phyloP scores from a whole-genome alignment of 108 stramenopile genomes.

The Nitzschia inconspicua region DNA sequence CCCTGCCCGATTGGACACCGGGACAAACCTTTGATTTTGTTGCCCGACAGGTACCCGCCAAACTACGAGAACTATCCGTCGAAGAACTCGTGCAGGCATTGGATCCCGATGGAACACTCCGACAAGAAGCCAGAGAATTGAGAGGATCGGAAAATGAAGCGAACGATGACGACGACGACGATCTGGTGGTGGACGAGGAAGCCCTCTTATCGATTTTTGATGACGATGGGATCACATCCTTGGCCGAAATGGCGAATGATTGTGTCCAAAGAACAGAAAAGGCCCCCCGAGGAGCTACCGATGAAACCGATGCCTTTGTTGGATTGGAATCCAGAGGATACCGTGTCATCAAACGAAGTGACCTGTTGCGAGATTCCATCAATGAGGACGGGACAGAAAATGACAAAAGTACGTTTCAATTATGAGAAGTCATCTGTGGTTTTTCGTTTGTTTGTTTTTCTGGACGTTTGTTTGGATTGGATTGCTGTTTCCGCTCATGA shows the following conservation, averaged over 20 bases:
- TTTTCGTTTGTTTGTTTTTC: background rate
- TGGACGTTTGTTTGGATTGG: background rate
- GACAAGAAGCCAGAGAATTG: conserved; percentile 51
- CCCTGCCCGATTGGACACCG: conserved; percentile 64
- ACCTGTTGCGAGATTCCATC: conserved; percentile 29
- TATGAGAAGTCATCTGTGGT: background rate
- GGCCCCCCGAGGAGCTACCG: conserved; percentile 47
- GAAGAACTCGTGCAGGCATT: conserved; percentile 59
- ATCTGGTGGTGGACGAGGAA: conserved; percentile 44
- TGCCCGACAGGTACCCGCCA: conserved; percentile 69
- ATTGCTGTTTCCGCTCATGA: background rate
- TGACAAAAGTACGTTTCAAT: conserved; percentile 40
- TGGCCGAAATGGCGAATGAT: conserved; percentile 55
- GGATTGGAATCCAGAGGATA: conserved; percentile 65
- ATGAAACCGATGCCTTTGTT: conserved; percentile 44
- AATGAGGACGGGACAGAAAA: conserved; percentile 67
- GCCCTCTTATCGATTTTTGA: conserved; percentile 31
- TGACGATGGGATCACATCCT: conserved; percentile 32
- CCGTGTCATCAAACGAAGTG: conserved; percentile 56
- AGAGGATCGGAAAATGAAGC: too few relatives aligned
- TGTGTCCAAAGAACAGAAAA: conserved; percentile 45
- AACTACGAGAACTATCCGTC: conserved; percentile 50
- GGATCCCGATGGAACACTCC: conserved; percentile 72
- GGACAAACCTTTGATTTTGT: conserved; percentile 80
- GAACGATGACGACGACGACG: conserved; percentile 12